Percentiles rank a stretch among this genome's conserved stretches.
These are phyloP conservation scores for Ophiobolus disseminans DNA, from an alignment of 2,329 filamentous ascomycete species.

Conservation along the genomic window DNA sequence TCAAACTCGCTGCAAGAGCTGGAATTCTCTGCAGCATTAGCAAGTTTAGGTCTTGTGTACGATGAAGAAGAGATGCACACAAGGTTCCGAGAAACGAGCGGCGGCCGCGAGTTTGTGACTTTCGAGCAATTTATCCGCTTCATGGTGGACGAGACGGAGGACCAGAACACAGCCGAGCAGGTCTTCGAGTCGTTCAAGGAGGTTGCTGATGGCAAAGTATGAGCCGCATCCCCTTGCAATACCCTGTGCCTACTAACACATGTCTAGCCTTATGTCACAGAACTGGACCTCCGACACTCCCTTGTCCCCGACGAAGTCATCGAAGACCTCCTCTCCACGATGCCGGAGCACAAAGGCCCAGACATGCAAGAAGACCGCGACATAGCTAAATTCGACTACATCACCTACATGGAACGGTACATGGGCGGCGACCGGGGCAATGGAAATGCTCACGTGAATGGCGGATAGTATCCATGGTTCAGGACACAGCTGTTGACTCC, in stretches of 20 bases:
- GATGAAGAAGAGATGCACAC: conserved; percentile 98
- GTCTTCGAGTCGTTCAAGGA: conserved; percentile 98
- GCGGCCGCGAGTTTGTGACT: conserved; percentile 78
- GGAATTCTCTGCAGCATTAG: conserved; percentile 93
- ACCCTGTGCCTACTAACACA: conserved; percentile 13
- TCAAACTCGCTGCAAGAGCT: conserved; percentile 90
- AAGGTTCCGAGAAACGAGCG: conserved; percentile 87
- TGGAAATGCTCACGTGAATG: conserved; percentile 30
- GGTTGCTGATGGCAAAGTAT: conserved; percentile 90
- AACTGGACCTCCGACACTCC: conserved; percentile 93
- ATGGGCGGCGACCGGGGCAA: conserved; percentile 44
- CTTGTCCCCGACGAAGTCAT: conserved; percentile 97
- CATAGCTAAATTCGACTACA: conserved; percentile 91
- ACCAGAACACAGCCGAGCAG: conserved; percentile 98
- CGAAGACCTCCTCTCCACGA: conserved; percentile 85
- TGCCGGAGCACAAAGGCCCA: conserved; percentile 83
- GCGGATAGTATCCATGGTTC: conserved; percentile 28
- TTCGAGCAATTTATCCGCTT: conserved; percentile 99
- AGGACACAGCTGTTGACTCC: conserved; percentile 19
- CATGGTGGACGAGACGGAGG: conserved; percentile 99
- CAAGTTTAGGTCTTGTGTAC: conserved; percentile 93
- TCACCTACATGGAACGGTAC: conserved; percentile 90
- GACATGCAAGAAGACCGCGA: conserved; percentile 86
- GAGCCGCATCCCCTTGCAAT: conserved; percentile 23
- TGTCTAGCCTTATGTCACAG: conserved; percentile 84